Evolutionary conservation across 805 yeast species (phyloP).

Genomic region (Saccharomycopsis fibuligera): DNA sequence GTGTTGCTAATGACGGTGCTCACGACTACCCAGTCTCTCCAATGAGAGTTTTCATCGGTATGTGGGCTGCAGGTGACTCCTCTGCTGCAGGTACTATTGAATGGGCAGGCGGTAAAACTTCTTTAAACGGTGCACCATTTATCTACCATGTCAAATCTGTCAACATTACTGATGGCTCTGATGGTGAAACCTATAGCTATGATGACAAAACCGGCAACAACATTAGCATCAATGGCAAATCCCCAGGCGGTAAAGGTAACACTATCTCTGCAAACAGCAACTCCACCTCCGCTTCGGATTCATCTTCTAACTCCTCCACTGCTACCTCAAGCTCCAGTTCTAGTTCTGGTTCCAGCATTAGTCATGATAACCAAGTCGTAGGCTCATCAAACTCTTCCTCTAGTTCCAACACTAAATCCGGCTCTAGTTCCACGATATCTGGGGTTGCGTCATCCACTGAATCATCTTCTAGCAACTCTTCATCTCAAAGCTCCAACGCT

Average conservation of each 20-base stretch:
- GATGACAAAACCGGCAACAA: constrained; percentile 34
- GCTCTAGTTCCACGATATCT: too few species aligned
- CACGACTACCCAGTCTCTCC: constrained; percentile 63
- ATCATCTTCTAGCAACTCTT: too few species aligned
- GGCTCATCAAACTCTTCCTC: constrained; percentile 10
- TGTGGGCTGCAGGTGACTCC: constrained; percentile 49
- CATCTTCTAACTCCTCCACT: constrained; percentile 21
- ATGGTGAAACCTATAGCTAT: constrained; percentile 38
- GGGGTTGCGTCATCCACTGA: too few species aligned
- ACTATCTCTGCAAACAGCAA: constrained; percentile 11
- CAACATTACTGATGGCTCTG: constrained; percentile 45
- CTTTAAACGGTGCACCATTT: constrained; percentile 41
- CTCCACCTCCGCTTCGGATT: too few species aligned
- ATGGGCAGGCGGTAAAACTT: constrained; percentile 59
- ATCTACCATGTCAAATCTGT: constrained; percentile 43
- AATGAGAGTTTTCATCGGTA: constrained; percentile 38
- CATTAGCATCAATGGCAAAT: constrained; percentile 38
- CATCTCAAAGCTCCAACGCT: too few species aligned
- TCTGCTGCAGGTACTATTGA: constrained; percentile 45
- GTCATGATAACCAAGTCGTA: constrained; percentile 9
- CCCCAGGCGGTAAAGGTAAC: constrained; percentile 4
- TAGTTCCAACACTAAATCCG: too few species aligned
- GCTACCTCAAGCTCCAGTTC: constrained; percentile 20
- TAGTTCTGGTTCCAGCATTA: constrained; percentile 13
- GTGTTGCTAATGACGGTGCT: constrained; percentile 48